A percentile compares a stretch with the other conserved stretches of the same genome.
phyloP scores from a whole-genome alignment of 805 yeast genomes.

The Metschnikowia hibisci region DNA sequence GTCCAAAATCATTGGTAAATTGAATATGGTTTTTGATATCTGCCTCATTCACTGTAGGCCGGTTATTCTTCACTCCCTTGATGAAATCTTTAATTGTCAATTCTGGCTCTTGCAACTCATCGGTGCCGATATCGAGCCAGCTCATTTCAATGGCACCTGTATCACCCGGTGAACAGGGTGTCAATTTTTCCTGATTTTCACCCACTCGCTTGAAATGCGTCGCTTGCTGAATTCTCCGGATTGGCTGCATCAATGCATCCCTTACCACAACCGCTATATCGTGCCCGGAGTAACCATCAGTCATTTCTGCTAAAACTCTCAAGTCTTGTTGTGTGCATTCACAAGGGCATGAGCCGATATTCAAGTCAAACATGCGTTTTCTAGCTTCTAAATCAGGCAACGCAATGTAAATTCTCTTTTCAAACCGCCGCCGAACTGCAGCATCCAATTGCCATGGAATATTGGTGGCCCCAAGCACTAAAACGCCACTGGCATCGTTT shows the following conservation, averaged over 20 bases:
- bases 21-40: slow-evolving; percentile 81
- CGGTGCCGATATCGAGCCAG: slow-evolving; percentile 90
- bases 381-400: slow-evolving; percentile 93
- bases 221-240: slow-evolving; percentile 90
- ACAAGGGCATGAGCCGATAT: slow-evolving; percentile 89
- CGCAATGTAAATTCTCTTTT: slow-evolving; percentile 89
- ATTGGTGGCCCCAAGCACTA: slow-evolving; percentile 95
- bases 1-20: slow-evolving; percentile 94
- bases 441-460: slow-evolving; percentile 99
- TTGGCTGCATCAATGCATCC: slow-evolving; percentile 97
- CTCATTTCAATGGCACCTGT: slow-evolving; percentile 78
- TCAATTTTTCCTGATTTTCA: slow-evolving; percentile 46
- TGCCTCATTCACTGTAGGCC: slow-evolving; percentile 89
- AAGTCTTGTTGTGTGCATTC: slow-evolving; percentile 68
- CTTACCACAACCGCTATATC: slow-evolving; percentile 95
- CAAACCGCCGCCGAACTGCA: slow-evolving; percentile 95
- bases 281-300: slow-evolving; percentile 96
- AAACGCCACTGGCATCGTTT: slow-evolving; percentile 85
- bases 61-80: slow-evolving; percentile 82
- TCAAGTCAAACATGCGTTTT: slow-evolving; percentile 87
- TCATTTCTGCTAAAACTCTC: slow-evolving; percentile 79
- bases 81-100: slow-evolving; percentile 88
- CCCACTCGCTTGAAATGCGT: slow-evolving; percentile 81
- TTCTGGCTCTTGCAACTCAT: slow-evolving; percentile 86
- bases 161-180: slow-evolving; percentile 99